phyloP scores from a whole-genome alignment of 2,329 filamentous ascomycete species.

The Pyricularia grisea region DNA sequence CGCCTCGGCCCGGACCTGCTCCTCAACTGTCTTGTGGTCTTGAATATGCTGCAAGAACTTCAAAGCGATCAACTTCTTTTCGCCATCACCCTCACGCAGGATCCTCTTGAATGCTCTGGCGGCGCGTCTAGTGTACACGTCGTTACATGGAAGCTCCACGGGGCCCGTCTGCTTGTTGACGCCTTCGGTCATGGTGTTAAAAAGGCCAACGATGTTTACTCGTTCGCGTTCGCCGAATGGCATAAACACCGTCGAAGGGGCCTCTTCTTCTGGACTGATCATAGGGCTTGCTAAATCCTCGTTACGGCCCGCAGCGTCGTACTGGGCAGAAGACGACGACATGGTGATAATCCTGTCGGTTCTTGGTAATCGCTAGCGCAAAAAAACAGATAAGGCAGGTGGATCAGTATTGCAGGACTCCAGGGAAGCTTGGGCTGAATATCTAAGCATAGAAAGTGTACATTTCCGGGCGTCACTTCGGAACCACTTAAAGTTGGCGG shows the following conservation, averaged over 20 bases:
- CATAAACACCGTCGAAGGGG: not conserved
- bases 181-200: not conserved
- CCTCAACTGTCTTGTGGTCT: not conserved
- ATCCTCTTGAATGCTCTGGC: not conserved
- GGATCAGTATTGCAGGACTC: too few species aligned
- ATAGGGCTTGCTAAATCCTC: not conserved
- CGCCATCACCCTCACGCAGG: not conserved
- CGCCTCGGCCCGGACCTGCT: too few species aligned
- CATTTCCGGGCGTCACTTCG: too few species aligned
- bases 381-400: too few species aligned
- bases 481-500: too few species aligned
- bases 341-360: not conserved
- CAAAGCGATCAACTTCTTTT: not conserved
- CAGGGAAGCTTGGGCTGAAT: too few species aligned
- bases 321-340: too few species aligned
- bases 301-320: too few species aligned
- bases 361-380: too few species aligned
- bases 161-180: not conserved
- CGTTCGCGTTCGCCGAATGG: not conserved
- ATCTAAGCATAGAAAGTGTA: too few species aligned
- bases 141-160: not conserved
- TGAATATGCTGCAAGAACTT: not conserved
- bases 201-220: not conserved
- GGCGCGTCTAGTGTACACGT: accelerated
- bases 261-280: not conserved